Conservation (phyloP, 495 filamentous ascomycete species). For the Oidiodendron maius region DNA sequence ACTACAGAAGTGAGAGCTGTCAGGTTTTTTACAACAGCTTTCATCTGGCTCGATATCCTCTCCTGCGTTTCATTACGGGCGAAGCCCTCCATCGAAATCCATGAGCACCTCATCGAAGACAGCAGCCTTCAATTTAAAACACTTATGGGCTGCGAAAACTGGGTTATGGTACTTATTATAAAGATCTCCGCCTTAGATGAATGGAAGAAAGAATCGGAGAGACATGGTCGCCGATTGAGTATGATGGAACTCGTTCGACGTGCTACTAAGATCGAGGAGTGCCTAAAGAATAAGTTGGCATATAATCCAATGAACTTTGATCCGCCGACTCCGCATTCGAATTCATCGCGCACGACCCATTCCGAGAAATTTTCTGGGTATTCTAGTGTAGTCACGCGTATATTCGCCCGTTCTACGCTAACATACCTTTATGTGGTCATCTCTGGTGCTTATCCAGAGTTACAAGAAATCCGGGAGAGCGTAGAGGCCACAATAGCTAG, state of each 20-base stretch:
- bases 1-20: neutral
- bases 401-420: slow-evolving; percentile 1
- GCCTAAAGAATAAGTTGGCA: no score
- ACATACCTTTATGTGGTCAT: slow-evolving; percentile 8
- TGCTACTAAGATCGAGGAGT: neutral
- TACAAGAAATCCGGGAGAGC: slow-evolving; percentile 8
- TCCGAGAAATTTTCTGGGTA: no score
- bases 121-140: neutral
- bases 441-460: slow-evolving; percentile 8
- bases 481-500: neutral
- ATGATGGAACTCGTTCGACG: neutral
- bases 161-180: neutral
- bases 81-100: neutral
- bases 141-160: neutral
- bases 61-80: neutral
- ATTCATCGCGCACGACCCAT: no score
- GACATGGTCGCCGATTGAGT: no score
- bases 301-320: no score
- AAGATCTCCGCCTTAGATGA: neutral
- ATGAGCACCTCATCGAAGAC: neutral
- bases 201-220: no score
- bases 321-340: no score
- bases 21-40: neutral
- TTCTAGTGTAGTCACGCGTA: no score
- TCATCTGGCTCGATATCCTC: neutral